Evolutionary conservation across 2,329 filamentous ascomycete genomes (phyloP).

Genomic region (Talaromyces sp.): DNA sequence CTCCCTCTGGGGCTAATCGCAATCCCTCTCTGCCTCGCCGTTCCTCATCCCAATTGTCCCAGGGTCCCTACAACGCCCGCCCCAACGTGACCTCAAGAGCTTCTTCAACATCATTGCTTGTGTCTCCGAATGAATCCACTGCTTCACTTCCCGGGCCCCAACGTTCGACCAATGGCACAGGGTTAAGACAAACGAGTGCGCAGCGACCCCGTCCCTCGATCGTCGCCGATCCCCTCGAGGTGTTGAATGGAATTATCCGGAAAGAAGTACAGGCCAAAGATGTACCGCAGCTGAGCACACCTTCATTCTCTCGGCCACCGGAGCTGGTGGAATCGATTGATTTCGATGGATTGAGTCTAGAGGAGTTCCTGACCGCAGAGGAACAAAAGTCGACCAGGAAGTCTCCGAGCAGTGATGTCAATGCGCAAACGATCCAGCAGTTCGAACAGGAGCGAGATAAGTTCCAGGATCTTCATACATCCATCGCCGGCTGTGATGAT

Average conservation of each 20-base stretch:
- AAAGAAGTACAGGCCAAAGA: conserved; percentile 26
- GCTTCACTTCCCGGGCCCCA: conserved; percentile 71
- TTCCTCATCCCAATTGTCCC: conserved; percentile 69
- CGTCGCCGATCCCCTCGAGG: conserved; percentile 69
- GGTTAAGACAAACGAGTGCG: conserved; percentile 60
- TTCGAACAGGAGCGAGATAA: conserved; percentile 80
- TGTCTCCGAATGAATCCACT: conserved; percentile 72
- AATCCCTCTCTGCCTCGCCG: conserved; percentile 70
- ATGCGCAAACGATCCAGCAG: conserved; percentile 68
- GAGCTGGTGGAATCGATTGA: conserved; percentile 68
- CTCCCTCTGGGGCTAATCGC: conserved; percentile 65
- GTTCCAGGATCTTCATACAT: conserved; percentile 87
- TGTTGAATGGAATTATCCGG: conserved; percentile 65
- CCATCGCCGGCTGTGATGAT: conserved; percentile 87
- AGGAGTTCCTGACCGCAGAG: conserved; percentile 62
- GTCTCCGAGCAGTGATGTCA: conserved; percentile 39
- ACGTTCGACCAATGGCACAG: conserved; percentile 68
- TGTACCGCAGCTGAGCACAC: conserved; percentile 3
- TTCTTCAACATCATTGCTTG: conserved; percentile 76
- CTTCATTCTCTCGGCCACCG: conserved; percentile 37
- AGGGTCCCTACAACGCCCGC: conserved; percentile 68
- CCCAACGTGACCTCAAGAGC: conserved; percentile 69
- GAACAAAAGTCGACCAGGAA: conserved; percentile 29
- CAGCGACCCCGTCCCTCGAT: conserved; percentile 55
- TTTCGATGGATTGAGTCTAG: conserved; percentile 76